Conservation (phyloP, 768 basidiomycete genomes). For the Calocybe gangraenosa region DNA sequence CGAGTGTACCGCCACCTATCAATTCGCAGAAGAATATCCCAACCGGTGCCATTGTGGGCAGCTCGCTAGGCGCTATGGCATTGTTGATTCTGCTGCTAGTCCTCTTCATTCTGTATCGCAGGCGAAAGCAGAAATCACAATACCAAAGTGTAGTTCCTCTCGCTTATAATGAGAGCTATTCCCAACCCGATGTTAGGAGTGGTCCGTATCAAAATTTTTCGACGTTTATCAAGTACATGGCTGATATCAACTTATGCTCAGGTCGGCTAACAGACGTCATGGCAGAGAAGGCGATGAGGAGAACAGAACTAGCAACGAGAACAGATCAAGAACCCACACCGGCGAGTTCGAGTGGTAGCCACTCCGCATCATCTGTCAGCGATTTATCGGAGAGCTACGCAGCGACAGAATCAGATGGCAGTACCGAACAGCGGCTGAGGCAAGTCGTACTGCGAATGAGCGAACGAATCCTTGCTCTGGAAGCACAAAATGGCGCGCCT, state of each 20-base stretch:
- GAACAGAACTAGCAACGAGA: too few species aligned
- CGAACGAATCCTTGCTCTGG: background rate
- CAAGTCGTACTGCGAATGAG: slow-evolving; percentile 4
- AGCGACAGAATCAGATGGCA: background rate
- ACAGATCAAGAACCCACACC: background rate
- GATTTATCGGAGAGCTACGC: too few species aligned
- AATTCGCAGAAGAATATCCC: background rate
- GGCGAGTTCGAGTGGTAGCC: background rate
- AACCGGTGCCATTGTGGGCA: slow-evolving; percentile 3
- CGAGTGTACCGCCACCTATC: background rate
- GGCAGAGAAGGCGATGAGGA: background rate
- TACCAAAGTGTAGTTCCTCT: background rate
- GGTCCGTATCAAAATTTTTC: background rate
- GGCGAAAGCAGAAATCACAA: background rate
- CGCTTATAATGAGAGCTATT: background rate
- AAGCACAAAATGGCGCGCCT: slow-evolving; percentile 1
- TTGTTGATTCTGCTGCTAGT: background rate
- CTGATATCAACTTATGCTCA: background rate
- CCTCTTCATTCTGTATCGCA: background rate
- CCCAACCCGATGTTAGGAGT: background rate
- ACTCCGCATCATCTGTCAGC: background rate
- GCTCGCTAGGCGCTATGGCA: background rate
- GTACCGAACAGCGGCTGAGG: background rate
- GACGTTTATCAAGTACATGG: too few species aligned
- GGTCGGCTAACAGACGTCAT: background rate